phyloP scores from a whole-genome alignment of 2,329 filamentous ascomycete species.

The Lecanosticta acicola region DNA sequence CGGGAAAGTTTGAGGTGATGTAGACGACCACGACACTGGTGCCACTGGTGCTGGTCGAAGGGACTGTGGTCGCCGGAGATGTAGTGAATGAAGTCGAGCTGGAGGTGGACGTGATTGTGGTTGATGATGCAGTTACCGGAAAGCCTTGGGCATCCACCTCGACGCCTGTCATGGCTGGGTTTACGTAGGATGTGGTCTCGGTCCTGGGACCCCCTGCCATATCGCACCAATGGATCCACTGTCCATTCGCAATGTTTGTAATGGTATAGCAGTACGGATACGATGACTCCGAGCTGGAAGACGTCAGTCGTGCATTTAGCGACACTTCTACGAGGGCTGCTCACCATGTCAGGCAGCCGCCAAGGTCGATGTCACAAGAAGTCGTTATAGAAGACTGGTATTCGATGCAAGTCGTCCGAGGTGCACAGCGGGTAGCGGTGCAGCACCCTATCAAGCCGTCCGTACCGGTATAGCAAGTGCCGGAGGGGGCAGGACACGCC shows the following conservation, averaged over 20 bases:
- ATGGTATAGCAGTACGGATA: conserved; percentile 7
- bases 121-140: no score
- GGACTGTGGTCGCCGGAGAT: no score
- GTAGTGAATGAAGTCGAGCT: no score
- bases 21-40: no score
- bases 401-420: conserved; percentile 16
- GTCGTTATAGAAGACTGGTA: conserved; percentile 7
- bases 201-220: neutral
- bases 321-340: conserved; percentile 1
- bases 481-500: conserved; percentile 2
- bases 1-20: no score
- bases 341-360: conserved; percentile 17
- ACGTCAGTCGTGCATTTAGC: conserved; percentile 7
- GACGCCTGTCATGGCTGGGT: no score
- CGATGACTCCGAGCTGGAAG: conserved; percentile 1
- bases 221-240: conserved; percentile 3
- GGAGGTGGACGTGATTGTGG: no score
- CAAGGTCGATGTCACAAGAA: conserved; percentile 16
- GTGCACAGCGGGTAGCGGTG: conserved; percentile 12
- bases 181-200: neutral
- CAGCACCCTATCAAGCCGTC: conserved; percentile 19
- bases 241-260: conserved; percentile 1
- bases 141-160: no score
- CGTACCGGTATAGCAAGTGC: conserved; percentile 16
- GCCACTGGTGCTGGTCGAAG: no score